Evolutionary conservation across 495 filamentous ascomycete species (phyloP).

Genomic region (Podospora fimiseda): DNA sequence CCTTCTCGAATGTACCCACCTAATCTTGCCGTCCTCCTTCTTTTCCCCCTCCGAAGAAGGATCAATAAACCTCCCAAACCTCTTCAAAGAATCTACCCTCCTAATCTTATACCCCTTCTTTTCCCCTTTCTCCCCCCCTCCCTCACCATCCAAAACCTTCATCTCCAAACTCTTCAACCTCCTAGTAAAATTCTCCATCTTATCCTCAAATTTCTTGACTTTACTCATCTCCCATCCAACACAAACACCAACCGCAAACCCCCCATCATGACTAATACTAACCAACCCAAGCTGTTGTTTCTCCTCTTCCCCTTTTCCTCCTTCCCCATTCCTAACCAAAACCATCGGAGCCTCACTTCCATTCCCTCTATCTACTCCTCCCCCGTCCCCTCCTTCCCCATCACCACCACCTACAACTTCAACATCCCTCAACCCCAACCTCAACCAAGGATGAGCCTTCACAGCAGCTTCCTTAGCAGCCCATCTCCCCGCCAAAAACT

Average conservation of each 20-base stretch:
- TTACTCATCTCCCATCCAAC: constrained; percentile 13
- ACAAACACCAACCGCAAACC: constrained; percentile 31
- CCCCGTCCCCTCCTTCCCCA: not conserved
- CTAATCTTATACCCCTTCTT: not conserved
- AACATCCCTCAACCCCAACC: constrained; percentile 42
- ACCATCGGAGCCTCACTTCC: constrained; percentile 17
- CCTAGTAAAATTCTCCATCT: not conserved
- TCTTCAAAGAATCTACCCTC: not conserved
- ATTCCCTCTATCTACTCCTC: not conserved
- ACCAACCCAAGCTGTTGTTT: constrained; percentile 19
- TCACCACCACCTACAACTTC: constrained; percentile 24
- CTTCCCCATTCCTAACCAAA: constrained; percentile 12
- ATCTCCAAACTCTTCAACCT: not conserved
- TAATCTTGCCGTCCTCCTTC: too few relatives aligned
- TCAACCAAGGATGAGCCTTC: constrained; percentile 47
- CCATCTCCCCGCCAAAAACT: constrained; percentile 31
- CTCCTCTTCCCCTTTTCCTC: not conserved
- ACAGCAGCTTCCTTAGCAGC: constrained; percentile 62
- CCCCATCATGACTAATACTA: constrained; percentile 35
- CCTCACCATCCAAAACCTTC: not conserved
- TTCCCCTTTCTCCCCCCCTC: not conserved
- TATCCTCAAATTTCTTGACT: not conserved
- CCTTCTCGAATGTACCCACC: too few relatives aligned
- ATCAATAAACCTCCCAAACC: not conserved
- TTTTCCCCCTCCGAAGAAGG: not conserved